Evolutionary conservation across 2,329 filamentous ascomycete species (phyloP).

Genomic region (Aphanocladium album): DNA sequence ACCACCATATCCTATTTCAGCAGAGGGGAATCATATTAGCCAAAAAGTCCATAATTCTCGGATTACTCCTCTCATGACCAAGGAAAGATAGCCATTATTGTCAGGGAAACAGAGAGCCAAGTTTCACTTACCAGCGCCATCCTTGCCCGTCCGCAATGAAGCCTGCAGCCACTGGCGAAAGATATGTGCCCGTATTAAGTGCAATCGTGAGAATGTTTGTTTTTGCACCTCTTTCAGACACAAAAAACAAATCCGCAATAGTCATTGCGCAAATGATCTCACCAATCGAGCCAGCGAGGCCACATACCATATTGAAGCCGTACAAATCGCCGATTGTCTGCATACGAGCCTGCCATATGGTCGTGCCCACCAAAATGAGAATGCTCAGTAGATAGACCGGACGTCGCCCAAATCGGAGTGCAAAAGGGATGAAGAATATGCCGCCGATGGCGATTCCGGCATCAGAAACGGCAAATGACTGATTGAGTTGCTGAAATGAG

Average conservation of each 20-base stretch:
- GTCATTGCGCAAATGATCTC: slow-evolving; percentile 35
- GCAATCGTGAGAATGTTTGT: slow-evolving; percentile 25
- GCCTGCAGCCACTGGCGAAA: slow-evolving; percentile 18
- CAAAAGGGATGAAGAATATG: slow-evolving; percentile 30
- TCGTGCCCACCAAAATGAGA: slow-evolving; percentile 15
- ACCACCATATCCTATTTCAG: slow-evolving; percentile 20
- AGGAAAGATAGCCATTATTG: background rate
- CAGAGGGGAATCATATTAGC: background rate
- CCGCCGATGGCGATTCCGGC: slow-evolving; percentile 29
- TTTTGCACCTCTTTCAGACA: slow-evolving; percentile 21
- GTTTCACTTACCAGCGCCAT: slow-evolving; percentile 20
- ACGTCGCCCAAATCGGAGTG: slow-evolving; percentile 29
- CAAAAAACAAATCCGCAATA: slow-evolving; percentile 28
- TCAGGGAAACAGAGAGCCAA: background rate
- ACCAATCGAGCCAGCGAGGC: slow-evolving; percentile 32
- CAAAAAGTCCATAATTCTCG: background rate
- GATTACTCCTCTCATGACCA: background rate
- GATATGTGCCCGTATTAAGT: slow-evolving; percentile 21
- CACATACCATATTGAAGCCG: slow-evolving; percentile 20
- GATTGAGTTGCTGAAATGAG: slow-evolving; percentile 22
- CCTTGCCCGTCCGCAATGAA: slow-evolving; percentile 20
- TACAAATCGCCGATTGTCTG: slow-evolving; percentile 17
- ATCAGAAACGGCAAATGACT: slow-evolving; percentile 23
- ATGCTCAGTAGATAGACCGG: slow-evolving; percentile 24
- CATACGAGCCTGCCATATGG: slow-evolving; percentile 17